Base-by-base conservation (phyloP, 208 protist genomes). In the Trypanosoma rangeli region DNA sequence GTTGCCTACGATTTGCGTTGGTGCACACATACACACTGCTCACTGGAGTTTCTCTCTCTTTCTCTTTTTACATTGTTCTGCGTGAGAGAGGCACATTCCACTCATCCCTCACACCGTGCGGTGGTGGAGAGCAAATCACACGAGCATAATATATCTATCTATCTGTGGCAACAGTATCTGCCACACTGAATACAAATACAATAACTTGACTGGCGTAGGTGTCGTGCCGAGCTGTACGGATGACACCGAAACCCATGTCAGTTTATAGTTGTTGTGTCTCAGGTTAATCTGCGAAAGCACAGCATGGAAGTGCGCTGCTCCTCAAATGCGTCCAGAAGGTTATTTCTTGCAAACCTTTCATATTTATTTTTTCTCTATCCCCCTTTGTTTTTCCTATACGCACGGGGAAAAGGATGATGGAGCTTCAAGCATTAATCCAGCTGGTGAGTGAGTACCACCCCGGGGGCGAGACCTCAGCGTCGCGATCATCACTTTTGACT, bases 341-440 rank as follows among this genome's bases (percentile, higher is more conserved):
- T 16, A 20, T 16, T 46, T 16, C 15, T 46, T 5, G n/a, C 59
- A 44, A 3, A 31, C 0, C 26, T 39, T 44, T 37, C 65, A n/a
- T 64, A 46, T 69, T 62, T 68, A 56, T 71, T 65, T 33, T 55
- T 37, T 13, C 12, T 26, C n/a, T 57, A 39, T 64, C 28, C 46
- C 12, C 68, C 31, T 44, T 10, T 60, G 3, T 67, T 73, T 52
- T 73, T 20, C 55, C 10, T 35, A 1, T 3, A 33, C 53, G 31
- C 20, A 12, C 42, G 42, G 22, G 2, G 12, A 29, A 48, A 58
- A 37, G 35, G 10, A 13, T n/a, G 18, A 70, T 71, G 57, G 60
- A 70, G 37, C 46, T 77, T 54, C 72, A 71, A 53, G 64, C 39
- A n/a, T 68, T 26, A n/a, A 70, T 79, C 50, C 57, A 73, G 42